Evolutionary conservation across 345 rosid genomes (phyloP), one percentile per base, ranked within the genome.

Genomic region (Angophora floribunda): DNA sequence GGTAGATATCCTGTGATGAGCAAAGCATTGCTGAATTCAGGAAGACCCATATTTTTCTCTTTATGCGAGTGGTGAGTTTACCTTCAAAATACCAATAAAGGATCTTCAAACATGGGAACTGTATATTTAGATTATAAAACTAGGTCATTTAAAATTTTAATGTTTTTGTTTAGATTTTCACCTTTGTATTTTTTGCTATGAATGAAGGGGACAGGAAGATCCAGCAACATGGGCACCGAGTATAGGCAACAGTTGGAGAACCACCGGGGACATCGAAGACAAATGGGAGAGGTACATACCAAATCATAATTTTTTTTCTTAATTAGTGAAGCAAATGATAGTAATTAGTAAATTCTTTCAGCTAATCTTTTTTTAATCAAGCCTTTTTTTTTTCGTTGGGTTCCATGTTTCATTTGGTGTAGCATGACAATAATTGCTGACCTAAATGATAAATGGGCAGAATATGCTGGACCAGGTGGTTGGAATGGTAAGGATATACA

Each of bases 181-280:
- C 24, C 6, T 36, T 17, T 32, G 45, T 70, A 70, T 50, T 41
- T 41, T 61, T 36, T 49, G 28, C 65, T 28, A 30, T 15, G 57
- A 85, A 9, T 19, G 28, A 45, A 94, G 96, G 97, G 97, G 97
- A 87, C 36, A 57, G 86, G 95, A 93, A 86, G 94, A 95, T 52
- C 97, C 97, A 4, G 96, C 96, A 52, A 93, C 94, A 17, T 95
- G 96, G 97, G 97, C 94, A 17, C 70, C 92, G 22, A 85, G 75
- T 13, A 78, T 95, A 10, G 96, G 95, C 61, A 94, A 95, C 89
- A 95, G 96, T 65, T 95, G 97, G 97, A 92, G 97, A 87, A 95
- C 97, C 50, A 95, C 96, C 0, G 93, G 90, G 16, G 97, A 95
- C 36, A 94, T 94, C 86, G 1, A 30, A 2, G 95, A 95, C 87